Evolutionary conservation across 805 yeast genomes (phyloP).

Genomic region (Debaryomyces maramus): DNA sequence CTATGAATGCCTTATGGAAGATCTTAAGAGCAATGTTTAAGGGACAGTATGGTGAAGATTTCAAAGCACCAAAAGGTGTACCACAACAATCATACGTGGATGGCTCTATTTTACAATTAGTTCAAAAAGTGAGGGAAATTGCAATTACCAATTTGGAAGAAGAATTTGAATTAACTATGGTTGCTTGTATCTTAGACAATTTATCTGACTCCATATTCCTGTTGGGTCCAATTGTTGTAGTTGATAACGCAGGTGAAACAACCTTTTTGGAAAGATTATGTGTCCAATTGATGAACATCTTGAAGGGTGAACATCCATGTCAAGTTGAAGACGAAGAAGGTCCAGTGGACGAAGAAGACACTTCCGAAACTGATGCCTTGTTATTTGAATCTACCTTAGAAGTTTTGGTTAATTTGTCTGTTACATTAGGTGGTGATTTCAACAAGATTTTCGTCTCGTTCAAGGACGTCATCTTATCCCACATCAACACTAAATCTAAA

Average conservation of each 20-base stretch:
- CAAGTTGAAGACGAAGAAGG: constrained; percentile 73
- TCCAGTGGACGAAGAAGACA: constrained; percentile 55
- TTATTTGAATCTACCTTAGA: constrained; percentile 85
- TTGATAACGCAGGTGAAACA: constrained; percentile 57
- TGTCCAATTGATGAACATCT: constrained; percentile 64
- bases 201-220: constrained; percentile 64
- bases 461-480: constrained; percentile 60
- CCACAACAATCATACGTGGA: constrained; percentile 62
- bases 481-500: constrained; percentile 58
- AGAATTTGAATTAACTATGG: constrained; percentile 84
- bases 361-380: constrained; percentile 55
- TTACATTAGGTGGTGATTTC: constrained; percentile 79
- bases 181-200: constrained; percentile 73
- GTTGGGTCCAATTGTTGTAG: constrained; percentile 72
- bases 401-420: constrained; percentile 73
- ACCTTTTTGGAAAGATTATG: constrained; percentile 64
- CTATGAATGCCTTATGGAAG: constrained; percentile 80
- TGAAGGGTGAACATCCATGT: constrained; percentile 81
- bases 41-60: constrained; percentile 48
- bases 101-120: constrained; percentile 54
- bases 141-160: constrained; percentile 65
- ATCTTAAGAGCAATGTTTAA: constrained; percentile 69
- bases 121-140: constrained; percentile 64
- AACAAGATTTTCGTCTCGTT: constrained; percentile 67
- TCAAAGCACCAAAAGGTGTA: constrained; percentile 61